A percentile compares a stretch with the other conserved stretches of the same genome.
Evolutionary conservation across 345 rosid genomes (phyloP).

Genomic region (Lepidium didymum): DNA sequence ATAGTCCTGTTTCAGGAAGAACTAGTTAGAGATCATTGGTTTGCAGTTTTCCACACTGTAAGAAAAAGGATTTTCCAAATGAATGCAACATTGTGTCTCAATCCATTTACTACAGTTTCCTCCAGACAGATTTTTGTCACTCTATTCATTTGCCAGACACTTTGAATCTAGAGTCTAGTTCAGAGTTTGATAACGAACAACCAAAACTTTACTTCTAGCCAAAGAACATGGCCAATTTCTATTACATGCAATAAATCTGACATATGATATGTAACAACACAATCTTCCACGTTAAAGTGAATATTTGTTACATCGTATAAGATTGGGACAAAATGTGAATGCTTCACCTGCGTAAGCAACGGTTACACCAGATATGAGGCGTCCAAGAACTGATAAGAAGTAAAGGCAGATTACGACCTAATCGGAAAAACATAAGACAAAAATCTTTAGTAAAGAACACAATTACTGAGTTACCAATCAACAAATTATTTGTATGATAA

Average conservation of each 20-base stretch:
- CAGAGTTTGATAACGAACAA: not conserved
- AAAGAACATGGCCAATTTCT: not conserved
- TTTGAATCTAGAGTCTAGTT: not conserved
- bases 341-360: slow-evolving; percentile 89
- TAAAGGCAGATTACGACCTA: slow-evolving; percentile 83
- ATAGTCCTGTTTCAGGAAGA: slow-evolving; percentile 48
- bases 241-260: not conserved
- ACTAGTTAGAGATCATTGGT: slow-evolving; percentile 4
- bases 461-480: not conserved
- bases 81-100: not conserved
- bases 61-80: not conserved
- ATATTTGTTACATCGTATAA: not conserved
- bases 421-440: slow-evolving; percentile 3
- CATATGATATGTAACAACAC: not conserved
- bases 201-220: not conserved
- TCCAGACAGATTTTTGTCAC: not conserved
- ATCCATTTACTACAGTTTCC: not conserved
- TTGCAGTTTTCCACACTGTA: slow-evolving; percentile 1
- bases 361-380: slow-evolving; percentile 75
- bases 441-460: not conserved
- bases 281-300: not conserved
- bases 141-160: not conserved
- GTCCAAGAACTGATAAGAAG: slow-evolving; percentile 63
- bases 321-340: not conserved
- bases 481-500: not conserved